phyloP scores from a whole-genome alignment of 2,329 filamentous ascomycete genomes.

The Fusarium sp. region DNA sequence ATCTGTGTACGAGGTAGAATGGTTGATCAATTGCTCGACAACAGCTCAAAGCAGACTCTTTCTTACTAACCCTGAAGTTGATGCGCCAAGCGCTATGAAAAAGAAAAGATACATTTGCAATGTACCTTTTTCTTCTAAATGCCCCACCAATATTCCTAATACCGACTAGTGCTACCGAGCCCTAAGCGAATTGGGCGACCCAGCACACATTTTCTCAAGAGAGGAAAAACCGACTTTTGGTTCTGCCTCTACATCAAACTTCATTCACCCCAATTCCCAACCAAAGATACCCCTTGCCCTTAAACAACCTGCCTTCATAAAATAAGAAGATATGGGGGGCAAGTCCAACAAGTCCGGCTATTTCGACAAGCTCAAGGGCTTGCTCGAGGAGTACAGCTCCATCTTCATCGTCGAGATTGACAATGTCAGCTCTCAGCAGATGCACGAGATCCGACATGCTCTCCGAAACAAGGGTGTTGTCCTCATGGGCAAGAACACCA shows the following conservation, averaged over 20 bases:
- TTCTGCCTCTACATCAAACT: constrained; percentile 14
- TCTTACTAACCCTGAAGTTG: constrained; percentile 2
- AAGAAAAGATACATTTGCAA: constrained; percentile 49
- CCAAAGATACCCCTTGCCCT: constrained; percentile 68
- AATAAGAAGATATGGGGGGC: constrained; percentile 99
- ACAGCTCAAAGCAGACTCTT: constrained; percentile 33
- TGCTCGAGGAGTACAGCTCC: constrained; percentile 95
- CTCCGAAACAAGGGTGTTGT: constrained; percentile 94
- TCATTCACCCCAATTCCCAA: constrained; percentile 41
- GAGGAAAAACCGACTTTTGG: constrained; percentile 12
- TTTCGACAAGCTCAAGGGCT: constrained; percentile 99
- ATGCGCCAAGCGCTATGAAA: constrained; percentile 26
- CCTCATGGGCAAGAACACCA: constrained; percentile 99
- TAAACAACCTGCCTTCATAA: constrained; percentile 97
- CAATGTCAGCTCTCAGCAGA: constrained; percentile 99
- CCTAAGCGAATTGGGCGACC: constrained; percentile 47
- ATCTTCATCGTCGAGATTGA: constrained; percentile 98
- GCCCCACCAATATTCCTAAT: constrained; percentile 23
- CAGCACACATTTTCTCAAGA: constrained; percentile 44
- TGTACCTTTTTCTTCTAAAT: constrained; percentile 40
- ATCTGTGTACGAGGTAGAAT: constrained; percentile 2
- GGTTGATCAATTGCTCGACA: constrained; percentile 13
- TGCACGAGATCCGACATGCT: constrained; percentile 98
- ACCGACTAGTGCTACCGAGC: constrained; percentile 46
- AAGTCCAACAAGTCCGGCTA: constrained; percentile 95